Conservation (phyloP, 2,329 filamentous ascomycete species). For the Penicillium sp. region DNA sequence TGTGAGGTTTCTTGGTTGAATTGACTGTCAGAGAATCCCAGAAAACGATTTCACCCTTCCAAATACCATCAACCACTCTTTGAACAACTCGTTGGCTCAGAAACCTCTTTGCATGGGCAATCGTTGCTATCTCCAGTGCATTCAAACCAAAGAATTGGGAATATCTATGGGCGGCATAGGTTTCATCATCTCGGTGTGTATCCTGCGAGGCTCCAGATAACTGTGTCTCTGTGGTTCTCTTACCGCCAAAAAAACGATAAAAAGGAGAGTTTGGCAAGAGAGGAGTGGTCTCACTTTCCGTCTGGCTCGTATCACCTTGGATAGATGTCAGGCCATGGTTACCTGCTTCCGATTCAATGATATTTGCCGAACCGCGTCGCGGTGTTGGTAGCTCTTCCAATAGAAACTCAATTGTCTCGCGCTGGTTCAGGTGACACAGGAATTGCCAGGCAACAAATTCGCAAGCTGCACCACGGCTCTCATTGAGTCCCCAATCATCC, state of each 20-base stretch:
- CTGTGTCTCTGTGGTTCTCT: constrained; percentile 28
- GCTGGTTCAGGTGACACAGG: constrained; percentile 53
- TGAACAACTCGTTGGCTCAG: constrained; percentile 77
- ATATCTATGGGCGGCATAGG: constrained; percentile 59
- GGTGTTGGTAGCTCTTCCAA: constrained; percentile 50
- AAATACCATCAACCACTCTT: constrained; percentile 78
- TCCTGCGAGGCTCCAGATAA: constrained; percentile 51
- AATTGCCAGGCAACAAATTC: constrained; percentile 64
- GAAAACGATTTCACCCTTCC: constrained; percentile 82
- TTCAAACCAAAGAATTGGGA: constrained; percentile 75
- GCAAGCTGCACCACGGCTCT: constrained; percentile 56
- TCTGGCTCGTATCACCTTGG: constrained; percentile 4
- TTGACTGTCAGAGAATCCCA: constrained; percentile 75
- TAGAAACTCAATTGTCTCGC: constrained; percentile 57
- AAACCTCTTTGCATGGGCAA: constrained; percentile 80
- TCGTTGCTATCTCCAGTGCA: constrained; percentile 79
- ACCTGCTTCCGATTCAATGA: constrained; percentile 23
- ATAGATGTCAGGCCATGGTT: constrained; percentile 12
- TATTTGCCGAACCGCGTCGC: constrained; percentile 15
- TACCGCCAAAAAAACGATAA: constrained; percentile 33
- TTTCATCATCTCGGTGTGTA: constrained; percentile 42
- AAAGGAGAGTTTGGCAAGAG: constrained; percentile 27
- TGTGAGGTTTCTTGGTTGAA: constrained; percentile 70
- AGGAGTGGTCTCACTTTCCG: constrained; percentile 29
- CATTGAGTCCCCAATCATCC: constrained; percentile 56